Conservation (phyloP, 345 rosid genomes). For the Passiflora organensis region DNA sequence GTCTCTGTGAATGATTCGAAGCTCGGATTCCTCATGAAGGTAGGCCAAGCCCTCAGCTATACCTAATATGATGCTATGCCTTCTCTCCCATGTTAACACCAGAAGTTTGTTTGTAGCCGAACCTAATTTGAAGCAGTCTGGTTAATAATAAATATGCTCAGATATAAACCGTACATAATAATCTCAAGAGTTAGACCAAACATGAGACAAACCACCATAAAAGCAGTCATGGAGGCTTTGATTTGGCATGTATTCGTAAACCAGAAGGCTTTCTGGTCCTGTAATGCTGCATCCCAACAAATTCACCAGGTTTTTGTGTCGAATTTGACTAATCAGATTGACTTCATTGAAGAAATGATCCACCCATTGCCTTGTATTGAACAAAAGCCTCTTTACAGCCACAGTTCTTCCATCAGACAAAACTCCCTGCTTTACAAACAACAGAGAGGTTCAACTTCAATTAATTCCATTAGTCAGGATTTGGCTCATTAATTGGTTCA, state of each 20-base stretch:
- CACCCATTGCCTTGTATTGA: slow-evolving; percentile 89
- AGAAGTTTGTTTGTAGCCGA: slow-evolving; percentile 41
- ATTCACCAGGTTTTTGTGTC: slow-evolving; percentile 78
- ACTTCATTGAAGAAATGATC: slow-evolving; percentile 97
- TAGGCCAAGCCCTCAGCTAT: slow-evolving; percentile 77
- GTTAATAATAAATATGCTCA: background rate
- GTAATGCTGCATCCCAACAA: slow-evolving; percentile 84
- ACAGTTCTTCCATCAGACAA: slow-evolving; percentile 59
- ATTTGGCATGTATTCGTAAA: slow-evolving; percentile 75
- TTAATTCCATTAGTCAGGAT: slow-evolving; percentile 8
- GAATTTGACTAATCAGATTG: slow-evolving; percentile 62
- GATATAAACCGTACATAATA: background rate
- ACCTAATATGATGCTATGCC: slow-evolving; percentile 57
- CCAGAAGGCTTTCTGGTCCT: slow-evolving; percentile 86
- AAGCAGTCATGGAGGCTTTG: slow-evolving; percentile 66
- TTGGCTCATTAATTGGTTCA: too few relatives aligned
- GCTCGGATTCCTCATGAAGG: slow-evolving; percentile 68
- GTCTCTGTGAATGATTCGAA: slow-evolving; percentile 87
- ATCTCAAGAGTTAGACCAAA: background rate
- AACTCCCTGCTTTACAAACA: slow-evolving; percentile 43
- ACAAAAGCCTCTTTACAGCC: slow-evolving; percentile 81
- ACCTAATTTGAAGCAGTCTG: slow-evolving; percentile 7
- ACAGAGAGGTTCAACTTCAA: background rate
- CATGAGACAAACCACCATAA: slow-evolving; percentile 39
- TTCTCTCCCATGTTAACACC: slow-evolving; percentile 49